These are phyloP conservation scores for Gentiana straminea DNA, from an alignment of 257 asterid genomes.

Conservation along the genomic window DNA sequence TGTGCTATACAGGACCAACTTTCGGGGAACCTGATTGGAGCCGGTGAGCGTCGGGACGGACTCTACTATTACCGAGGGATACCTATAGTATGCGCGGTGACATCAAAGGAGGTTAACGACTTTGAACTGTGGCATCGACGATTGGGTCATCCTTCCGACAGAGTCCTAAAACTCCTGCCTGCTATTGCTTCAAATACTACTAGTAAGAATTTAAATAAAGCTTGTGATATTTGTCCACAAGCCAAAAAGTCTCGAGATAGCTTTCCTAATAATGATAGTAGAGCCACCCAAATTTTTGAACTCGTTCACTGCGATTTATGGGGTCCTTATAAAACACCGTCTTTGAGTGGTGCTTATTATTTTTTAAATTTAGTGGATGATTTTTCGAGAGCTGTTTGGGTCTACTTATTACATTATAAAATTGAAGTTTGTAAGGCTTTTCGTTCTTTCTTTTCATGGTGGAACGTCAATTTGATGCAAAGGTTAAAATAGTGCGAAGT, in stretches of 20 bases:
- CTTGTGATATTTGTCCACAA: too few species aligned
- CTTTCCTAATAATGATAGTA: background rate
- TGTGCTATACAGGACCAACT: background rate
- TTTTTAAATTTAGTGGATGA: constrained; percentile 1
- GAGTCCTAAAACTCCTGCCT: too few species aligned
- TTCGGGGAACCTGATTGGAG: background rate
- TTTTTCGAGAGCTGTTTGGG: background rate
- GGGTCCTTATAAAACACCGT: background rate
- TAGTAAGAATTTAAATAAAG: too few species aligned
- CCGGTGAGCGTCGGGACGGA: background rate
- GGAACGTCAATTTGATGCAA: background rate
- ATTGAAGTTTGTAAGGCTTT: too few species aligned
- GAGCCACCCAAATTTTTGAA: background rate
- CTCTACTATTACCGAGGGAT: background rate
- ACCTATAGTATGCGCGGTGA: too few species aligned
- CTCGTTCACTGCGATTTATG: background rate
- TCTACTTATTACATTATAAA: background rate
- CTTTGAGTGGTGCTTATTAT: background rate
- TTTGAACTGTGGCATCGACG: too few species aligned
- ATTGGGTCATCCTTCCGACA: too few species aligned
- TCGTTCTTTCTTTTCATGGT: background rate
- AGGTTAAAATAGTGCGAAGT: background rate
- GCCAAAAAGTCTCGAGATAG: too few species aligned
- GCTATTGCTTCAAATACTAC: too few species aligned
- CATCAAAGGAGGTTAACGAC: too few species aligned